Base-by-base conservation (phyloP, 2,329 filamentous ascomycete genomes). In the Aspergillus persii region DNA sequence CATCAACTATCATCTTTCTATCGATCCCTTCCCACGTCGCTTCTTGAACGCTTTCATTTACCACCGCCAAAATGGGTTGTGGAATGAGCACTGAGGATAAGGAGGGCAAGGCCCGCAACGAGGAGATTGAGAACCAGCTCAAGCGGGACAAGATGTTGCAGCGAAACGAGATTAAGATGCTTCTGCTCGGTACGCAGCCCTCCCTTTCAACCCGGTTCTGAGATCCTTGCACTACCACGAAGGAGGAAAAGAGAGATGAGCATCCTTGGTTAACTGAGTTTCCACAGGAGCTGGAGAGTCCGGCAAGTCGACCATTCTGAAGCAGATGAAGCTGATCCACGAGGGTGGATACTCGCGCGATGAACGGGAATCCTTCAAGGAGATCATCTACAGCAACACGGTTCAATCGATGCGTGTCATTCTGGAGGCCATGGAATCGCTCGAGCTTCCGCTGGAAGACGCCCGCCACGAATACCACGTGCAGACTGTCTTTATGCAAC, bases 21-120 rank as follows among this genome's bases (percentile, higher is more conserved):
- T 48, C 49, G 57, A 56, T 60, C 53, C 33, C 51, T 57, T 62
- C 60, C 18, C 18, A n/a, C 9, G 23, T 53, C 44, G 8, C 50
- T 29, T 53, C 50, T 26, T n/a, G 57, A 58, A 41, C 49, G 50
- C 57, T 55, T 60, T 54, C 56, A 56, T 64, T 64, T 12, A 64
- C 57, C 54, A 68, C 78, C 80, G 82, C 77, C 89, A 92, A 84
- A 73, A 99, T 99, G 95, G 95, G 95, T 88, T 99, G 95, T 80
- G 94, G 94, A 81, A 96, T 97, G 92, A 98, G 94, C 79, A 96
- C 95, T 76, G 95, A 98, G 84, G 95, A 98, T 83, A 97, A 97
- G 89, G 95, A 98, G 92, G 94, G 95, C 82, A 98, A 97, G 91
- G 91, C 92, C 84, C 89, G 95, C 71, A 98, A 99, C 78, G 95